phyloP scores from a whole-genome alignment of 768 basidiomycete genomes.

The Terana coerulea region DNA sequence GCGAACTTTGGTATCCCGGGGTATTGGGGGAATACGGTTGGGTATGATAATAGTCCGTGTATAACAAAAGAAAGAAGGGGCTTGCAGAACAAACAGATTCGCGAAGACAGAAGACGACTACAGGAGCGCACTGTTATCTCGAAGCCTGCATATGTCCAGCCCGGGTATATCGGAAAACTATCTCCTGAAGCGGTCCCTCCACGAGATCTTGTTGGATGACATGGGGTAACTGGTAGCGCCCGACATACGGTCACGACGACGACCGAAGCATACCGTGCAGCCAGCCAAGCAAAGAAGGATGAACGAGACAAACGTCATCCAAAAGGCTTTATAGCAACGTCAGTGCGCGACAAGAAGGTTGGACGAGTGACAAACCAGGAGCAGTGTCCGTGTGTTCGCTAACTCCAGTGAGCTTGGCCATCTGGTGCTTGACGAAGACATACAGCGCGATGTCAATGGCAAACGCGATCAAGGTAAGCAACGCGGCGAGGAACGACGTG shows the following conservation, averaged over 20 bases:
- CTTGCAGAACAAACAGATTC: no score
- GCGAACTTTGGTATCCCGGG: no score
- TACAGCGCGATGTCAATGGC: slow-evolving; percentile 74
- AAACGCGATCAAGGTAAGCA: slow-evolving; percentile 68
- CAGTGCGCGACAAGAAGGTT: background rate
- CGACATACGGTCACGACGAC: slow-evolving; percentile 50
- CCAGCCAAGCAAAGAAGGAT: slow-evolving; percentile 62
- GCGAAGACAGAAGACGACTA: no score
- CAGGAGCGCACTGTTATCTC: no score
- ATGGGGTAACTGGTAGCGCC: slow-evolving; percentile 28
- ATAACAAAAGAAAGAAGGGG: no score
- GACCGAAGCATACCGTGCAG: slow-evolving; percentile 68
- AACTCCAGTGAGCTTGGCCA: slow-evolving; percentile 45
- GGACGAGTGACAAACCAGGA: slow-evolving; percentile 46
- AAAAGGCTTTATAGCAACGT: slow-evolving; percentile 49
- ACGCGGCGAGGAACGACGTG: slow-evolving; percentile 62
- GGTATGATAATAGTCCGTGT: no score
- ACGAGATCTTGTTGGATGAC: slow-evolving; percentile 26
- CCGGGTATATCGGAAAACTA: no score
- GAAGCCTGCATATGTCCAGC: no score
- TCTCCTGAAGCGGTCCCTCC: slow-evolving; percentile 31
- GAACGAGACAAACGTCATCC: slow-evolving; percentile 68
- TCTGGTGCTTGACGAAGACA: slow-evolving; percentile 54
- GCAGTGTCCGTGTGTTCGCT: slow-evolving; percentile 49
- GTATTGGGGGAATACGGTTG: no score